phyloP scores from a whole-genome alignment of 179 eudicot species.

The Amaranthus tricolor region DNA sequence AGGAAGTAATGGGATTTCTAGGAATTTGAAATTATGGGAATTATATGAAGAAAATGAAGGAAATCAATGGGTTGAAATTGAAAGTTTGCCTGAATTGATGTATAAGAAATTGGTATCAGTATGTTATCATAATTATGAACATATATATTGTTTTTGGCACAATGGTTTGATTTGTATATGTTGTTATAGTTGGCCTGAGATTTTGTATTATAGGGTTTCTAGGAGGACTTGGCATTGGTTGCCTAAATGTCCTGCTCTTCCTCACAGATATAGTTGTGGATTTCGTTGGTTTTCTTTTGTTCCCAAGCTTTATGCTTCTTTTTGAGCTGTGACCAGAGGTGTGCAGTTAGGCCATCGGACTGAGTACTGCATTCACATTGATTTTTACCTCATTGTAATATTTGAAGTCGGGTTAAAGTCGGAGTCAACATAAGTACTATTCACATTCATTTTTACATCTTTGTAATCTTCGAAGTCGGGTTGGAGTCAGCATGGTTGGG shows the following conservation, averaged over 20 bases:
- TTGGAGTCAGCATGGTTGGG: no score
- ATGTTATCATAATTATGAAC: constrained; percentile 74
- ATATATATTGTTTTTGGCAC: constrained; percentile 73
- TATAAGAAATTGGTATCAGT: constrained; percentile 57
- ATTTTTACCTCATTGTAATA: no score
- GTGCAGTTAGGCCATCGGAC: no score
- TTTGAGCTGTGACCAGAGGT: constrained; percentile 14
- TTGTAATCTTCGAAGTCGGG: no score
- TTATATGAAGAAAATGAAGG: constrained; percentile 20
- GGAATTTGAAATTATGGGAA: constrained; percentile 58
- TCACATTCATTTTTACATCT: no score
- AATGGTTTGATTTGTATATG: constrained; percentile 65
- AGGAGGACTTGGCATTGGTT: constrained; percentile 79
- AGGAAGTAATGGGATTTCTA: constrained; percentile 64
- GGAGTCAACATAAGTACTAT: no score
- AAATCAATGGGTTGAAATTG: constrained; percentile 47
- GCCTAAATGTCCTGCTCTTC: constrained; percentile 58
- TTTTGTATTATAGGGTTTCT: constrained; percentile 57
- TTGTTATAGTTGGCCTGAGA: constrained; percentile 69
- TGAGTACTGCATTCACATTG: no score
- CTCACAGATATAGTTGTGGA: constrained; percentile 74
- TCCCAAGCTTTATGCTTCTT: constrained; percentile 49
- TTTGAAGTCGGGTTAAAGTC: no score
- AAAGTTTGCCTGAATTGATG: constrained; percentile 47
- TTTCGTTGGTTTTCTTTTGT: constrained; percentile 75